Evolutionary conservation across 805 yeast genomes (phyloP).

Genomic region (Metschnikowia vanudenii): DNA sequence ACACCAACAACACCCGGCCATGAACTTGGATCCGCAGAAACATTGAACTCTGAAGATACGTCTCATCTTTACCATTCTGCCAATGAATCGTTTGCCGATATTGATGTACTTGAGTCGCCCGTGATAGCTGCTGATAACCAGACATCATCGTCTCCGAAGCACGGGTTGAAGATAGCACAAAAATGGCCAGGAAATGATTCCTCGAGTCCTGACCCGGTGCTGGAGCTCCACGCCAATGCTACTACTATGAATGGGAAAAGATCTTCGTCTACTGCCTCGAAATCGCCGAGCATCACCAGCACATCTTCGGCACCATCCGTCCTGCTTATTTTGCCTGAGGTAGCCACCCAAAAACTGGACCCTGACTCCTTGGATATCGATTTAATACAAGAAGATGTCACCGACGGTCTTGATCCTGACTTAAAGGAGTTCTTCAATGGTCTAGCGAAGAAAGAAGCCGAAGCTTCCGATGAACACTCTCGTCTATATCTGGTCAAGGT

Average conservation of each 20-base stretch:
- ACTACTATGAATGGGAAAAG: too few species aligned
- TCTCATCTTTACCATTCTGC: conserved; percentile 9
- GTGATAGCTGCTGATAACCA: background rate
- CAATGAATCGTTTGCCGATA: conserved; percentile 6
- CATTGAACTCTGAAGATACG: background rate
- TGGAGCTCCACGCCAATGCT: too few species aligned
- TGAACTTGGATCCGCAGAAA: background rate
- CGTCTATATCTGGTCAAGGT: conserved; percentile 28
- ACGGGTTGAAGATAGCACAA: background rate
- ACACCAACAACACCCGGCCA: background rate
- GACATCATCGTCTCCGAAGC: background rate
- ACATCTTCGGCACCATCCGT: too few species aligned
- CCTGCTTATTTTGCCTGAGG: background rate
- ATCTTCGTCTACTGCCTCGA: too few species aligned
- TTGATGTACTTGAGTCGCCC: background rate
- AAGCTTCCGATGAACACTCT: background rate
- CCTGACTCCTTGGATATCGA: background rate
- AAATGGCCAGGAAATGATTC: too few species aligned
- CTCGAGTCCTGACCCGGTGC: too few species aligned
- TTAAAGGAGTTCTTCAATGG: conserved; percentile 15
- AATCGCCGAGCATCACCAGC: too few species aligned
- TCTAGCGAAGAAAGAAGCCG: conserved; percentile 14
- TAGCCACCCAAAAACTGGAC: background rate
- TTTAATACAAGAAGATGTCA: background rate
- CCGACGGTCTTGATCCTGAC: conserved; percentile 16